phyloP scores from a whole-genome alignment of 2,329 filamentous ascomycete genomes.

The Fonsecaea erecta region DNA sequence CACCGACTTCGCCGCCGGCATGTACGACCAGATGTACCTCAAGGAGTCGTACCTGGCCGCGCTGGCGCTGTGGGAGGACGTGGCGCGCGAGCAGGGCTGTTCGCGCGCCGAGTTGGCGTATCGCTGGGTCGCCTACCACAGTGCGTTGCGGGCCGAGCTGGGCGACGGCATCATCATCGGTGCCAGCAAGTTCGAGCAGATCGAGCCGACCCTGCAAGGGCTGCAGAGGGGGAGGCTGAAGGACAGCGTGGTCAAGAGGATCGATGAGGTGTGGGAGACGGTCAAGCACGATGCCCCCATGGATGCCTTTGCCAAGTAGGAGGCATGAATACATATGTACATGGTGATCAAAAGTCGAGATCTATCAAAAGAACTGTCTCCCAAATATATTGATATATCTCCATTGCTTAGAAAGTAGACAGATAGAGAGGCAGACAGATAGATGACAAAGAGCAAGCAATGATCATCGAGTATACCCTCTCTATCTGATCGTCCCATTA shows the following conservation, averaged over 20 bases:
- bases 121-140: constrained; percentile 45
- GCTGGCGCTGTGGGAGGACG: constrained; percentile 41
- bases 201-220: constrained; percentile 39
- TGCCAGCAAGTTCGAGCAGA: constrained; percentile 42
- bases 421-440: too few relatives aligned
- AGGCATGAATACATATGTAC: too few relatives aligned
- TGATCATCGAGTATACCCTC: background rate
- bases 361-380: background rate
- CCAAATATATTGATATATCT: too few relatives aligned
- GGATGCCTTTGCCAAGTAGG: background rate
- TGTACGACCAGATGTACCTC: constrained; percentile 38
- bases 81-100: constrained; percentile 36
- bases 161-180: constrained; percentile 43
- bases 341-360: background rate
- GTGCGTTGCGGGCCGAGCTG: constrained; percentile 37
- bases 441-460: background rate
- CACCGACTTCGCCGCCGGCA: constrained; percentile 38
- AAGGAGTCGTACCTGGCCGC: constrained; percentile 39
- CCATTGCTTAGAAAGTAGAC: too few relatives aligned
- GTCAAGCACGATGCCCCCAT: constrained; percentile 40
- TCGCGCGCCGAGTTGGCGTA: constrained; percentile 43
- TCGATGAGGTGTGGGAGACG: constrained; percentile 40
- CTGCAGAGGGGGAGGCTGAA: constrained; percentile 42
- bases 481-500: background rate
- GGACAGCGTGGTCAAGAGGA: constrained; percentile 32